Conservation (phyloP, 352 stramenopile genomes). For the Pythium aristosporum region DNA sequence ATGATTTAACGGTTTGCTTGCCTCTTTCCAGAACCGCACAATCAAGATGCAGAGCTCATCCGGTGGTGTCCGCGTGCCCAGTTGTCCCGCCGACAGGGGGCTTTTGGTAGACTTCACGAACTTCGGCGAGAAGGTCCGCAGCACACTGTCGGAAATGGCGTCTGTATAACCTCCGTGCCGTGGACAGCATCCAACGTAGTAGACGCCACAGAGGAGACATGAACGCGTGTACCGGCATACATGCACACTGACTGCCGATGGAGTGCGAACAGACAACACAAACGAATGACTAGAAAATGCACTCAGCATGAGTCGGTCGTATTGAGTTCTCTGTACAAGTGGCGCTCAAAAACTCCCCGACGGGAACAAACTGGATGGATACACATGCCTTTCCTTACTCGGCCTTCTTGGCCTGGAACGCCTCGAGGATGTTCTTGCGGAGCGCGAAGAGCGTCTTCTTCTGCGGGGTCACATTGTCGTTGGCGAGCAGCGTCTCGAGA, state of each 20-base stretch:
- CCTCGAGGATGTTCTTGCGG: constrained; percentile 89
- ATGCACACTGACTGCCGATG: neutral
- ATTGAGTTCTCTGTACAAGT: constrained; percentile 9
- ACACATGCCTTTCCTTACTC: constrained; percentile 24
- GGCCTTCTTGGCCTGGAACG: constrained; percentile 56
- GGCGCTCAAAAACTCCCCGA: neutral
- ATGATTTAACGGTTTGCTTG: constrained; percentile 11
- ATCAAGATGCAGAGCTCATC: constrained; percentile 85
- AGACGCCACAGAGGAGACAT: neutral
- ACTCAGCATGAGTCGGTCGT: constrained; percentile 1
- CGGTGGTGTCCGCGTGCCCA: constrained; percentile 73
- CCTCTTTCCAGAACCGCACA: constrained; percentile 57
- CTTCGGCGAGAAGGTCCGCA: constrained; percentile 84
- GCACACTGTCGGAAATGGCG: constrained; percentile 84
- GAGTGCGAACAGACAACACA: neutral
- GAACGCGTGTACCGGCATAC: neutral
- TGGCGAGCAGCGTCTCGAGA: constrained; percentile 71
- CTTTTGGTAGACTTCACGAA: constrained; percentile 66
- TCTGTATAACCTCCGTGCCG: constrained; percentile 44
- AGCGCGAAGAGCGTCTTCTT: constrained; percentile 91
- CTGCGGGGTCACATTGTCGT: constrained; percentile 77
- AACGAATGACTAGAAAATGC: constrained; percentile 1
- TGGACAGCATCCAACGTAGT: neutral
- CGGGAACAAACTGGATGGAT: neutral
- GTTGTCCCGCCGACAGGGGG: constrained; percentile 70